These are phyloP conservation scores for Phialophora verrucosa DNA, from an alignment of 2,329 filamentous ascomycete species.

Conservation along the genomic window DNA sequence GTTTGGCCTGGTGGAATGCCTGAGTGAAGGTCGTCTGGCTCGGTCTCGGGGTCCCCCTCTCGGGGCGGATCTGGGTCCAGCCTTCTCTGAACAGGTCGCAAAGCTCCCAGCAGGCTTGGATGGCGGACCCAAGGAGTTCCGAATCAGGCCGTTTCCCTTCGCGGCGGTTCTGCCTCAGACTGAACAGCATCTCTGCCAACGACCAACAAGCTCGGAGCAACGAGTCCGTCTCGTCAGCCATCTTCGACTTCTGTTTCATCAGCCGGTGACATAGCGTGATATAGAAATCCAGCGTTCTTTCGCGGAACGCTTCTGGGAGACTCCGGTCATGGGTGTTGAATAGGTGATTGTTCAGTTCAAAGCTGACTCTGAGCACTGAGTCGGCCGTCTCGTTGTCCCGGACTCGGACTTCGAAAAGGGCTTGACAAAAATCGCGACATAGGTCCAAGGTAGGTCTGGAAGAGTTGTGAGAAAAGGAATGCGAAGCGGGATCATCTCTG, in stretches of 20 bases:
- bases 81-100: conserved; percentile 92
- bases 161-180: conserved; percentile 78
- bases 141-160: conserved; percentile 77
- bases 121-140: conserved; percentile 82
- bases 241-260: conserved; percentile 88
- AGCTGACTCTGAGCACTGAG: conserved; percentile 87
- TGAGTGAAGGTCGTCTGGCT: conserved; percentile 77
- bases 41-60: conserved; percentile 82
- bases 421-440: conserved; percentile 89
- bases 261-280: conserved; percentile 89
- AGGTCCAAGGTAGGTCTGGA: conserved; percentile 79
- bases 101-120: conserved; percentile 93
- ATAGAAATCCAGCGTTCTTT: conserved; percentile 91
- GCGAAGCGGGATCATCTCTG: conserved; percentile 71
- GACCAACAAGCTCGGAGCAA: conserved; percentile 87
- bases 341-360: conserved; percentile 92
- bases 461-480: conserved; percentile 50
- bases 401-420: conserved; percentile 83
- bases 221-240: conserved; percentile 81
- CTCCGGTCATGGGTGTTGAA: conserved; percentile 89
- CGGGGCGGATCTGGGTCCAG: conserved; percentile 86
- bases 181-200: conserved; percentile 91
- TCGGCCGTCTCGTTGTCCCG: conserved; percentile 79
- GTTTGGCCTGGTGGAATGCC: conserved; percentile 56
- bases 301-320: conserved; percentile 83